These are phyloP conservation scores for Dendryphion nanum DNA, from an alignment of 2,329 filamentous ascomycete genomes.

Conservation along the genomic window DNA sequence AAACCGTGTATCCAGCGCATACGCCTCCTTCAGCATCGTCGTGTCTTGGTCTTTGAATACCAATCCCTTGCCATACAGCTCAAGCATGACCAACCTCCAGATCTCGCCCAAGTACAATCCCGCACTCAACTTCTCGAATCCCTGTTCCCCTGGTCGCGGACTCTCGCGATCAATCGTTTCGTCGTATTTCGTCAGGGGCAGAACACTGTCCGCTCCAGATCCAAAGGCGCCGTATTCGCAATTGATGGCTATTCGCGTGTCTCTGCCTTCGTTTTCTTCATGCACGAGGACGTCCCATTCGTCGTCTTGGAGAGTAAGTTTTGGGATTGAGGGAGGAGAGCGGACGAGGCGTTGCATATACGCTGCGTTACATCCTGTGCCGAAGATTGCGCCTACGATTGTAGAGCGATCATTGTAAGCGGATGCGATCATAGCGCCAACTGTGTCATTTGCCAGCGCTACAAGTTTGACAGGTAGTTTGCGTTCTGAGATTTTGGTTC, in stretches of 20 bases:
- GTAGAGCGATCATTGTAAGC: slow-evolving; percentile 82
- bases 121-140: slow-evolving; percentile 48
- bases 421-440: slow-evolving; percentile 85
- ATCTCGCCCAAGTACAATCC: slow-evolving; percentile 48
- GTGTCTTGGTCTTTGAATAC: slow-evolving; percentile 70
- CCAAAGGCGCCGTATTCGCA: slow-evolving; percentile 98
- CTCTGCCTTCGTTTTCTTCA: too few species aligned
- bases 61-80: slow-evolving; percentile 64
- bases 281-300: background rate
- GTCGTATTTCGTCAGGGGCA: slow-evolving; percentile 73
- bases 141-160: slow-evolving; percentile 46
- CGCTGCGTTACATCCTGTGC: slow-evolving; percentile 89
- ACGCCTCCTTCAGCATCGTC: slow-evolving; percentile 77
- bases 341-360: slow-evolving; percentile 66
- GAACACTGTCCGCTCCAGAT: slow-evolving; percentile 84
- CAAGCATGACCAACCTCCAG: slow-evolving; percentile 45
- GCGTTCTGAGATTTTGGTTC: slow-evolving; percentile 36
- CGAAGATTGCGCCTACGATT: slow-evolving; percentile 86
- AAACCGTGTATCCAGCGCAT: slow-evolving; percentile 86
- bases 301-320: background rate
- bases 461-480: slow-evolving; percentile 80
- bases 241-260: slow-evolving; percentile 78
- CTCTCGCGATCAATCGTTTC: slow-evolving; percentile 43
- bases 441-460: slow-evolving; percentile 90
- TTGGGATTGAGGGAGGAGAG: background rate